Evolutionary conservation across 306 rosid genomes (phyloP), one percentile per base, ranked within the genome.

Genomic region (Mimosa bimucronata): DNA sequence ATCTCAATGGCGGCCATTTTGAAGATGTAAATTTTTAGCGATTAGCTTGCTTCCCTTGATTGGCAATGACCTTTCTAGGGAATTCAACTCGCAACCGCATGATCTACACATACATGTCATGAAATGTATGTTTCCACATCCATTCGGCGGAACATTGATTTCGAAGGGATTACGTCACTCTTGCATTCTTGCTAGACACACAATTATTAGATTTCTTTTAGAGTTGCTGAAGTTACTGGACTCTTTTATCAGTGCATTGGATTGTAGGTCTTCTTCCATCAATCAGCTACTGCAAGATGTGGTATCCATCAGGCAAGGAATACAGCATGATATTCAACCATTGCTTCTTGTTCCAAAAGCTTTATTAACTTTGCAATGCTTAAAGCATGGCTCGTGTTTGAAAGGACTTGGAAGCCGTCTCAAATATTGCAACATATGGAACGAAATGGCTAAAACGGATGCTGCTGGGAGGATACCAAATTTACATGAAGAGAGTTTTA

Each of bases 331-430:
- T 75, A 97, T n/a, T n/a, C n/a, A n/a, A n/a, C n/a, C n/a, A n/a
- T n/a, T n/a, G n/a, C n/a, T n/a, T n/a, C n/a, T n/a, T 77, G 94
- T 89, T 91, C 83, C 89, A 38, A 92, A 94, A 81, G 92, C 92
- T 82, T 74, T 92, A 48, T 79, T 92, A 82, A 81, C 85, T 77
- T 87, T 88, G 66, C 86, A 87, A 46, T 88, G 80, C 73, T 85
- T 83, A 25, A 93, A 86, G 30, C 71, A 57, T 5, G 79, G 68
- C 25, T 82, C 81, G 42, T 30, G 68, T 72, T 75, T 75, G 66
- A 94, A 94, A 86, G 89, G 97, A 85, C 81, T 82, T 64, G 81
- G 89, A 30, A 42, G 57, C 58, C 79, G 57, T 80, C 65, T 75
- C 37, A 90, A 89, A 78, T 75, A 58, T 61, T 58, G 80, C 53